Evolutionary conservation across 208 protist genomes (phyloP).

Genomic region (Naegleria gruberi): DNA sequence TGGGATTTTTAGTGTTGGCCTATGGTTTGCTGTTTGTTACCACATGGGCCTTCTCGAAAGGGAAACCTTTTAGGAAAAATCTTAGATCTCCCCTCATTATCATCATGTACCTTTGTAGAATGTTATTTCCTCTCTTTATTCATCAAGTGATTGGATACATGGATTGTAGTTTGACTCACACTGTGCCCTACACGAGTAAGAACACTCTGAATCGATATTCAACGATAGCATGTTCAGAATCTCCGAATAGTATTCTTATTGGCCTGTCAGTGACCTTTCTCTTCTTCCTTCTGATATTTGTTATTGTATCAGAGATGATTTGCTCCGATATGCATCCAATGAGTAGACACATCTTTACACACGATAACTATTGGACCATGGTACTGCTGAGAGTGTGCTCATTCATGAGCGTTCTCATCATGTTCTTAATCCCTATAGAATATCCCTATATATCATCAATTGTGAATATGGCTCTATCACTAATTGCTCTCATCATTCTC

Average conservation of each 20-base stretch:
- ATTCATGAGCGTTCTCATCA: not conserved
- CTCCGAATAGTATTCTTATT: not conserved
- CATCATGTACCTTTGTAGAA: not conserved
- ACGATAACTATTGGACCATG: not conserved
- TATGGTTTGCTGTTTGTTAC: not conserved
- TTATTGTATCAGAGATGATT: not conserved
- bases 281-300: not conserved
- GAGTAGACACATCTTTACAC: not conserved
- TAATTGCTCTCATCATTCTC: not conserved
- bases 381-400: not conserved
- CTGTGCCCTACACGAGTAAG: not conserved
- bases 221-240: not conserved
- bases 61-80: not conserved
- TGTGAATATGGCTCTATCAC: not conserved
- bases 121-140: not conserved
- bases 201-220: not conserved
- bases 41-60: not conserved
- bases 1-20: not conserved
- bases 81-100: not conserved
- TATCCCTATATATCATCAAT: not conserved
- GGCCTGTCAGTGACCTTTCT: not conserved
- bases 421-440: not conserved
- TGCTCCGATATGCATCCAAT: not conserved
- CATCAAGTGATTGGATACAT: not conserved
- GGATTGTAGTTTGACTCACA: not conserved